Base-by-base conservation (phyloP, 352 stramenopile genomes). In the Plasmopara muralis region DNA sequence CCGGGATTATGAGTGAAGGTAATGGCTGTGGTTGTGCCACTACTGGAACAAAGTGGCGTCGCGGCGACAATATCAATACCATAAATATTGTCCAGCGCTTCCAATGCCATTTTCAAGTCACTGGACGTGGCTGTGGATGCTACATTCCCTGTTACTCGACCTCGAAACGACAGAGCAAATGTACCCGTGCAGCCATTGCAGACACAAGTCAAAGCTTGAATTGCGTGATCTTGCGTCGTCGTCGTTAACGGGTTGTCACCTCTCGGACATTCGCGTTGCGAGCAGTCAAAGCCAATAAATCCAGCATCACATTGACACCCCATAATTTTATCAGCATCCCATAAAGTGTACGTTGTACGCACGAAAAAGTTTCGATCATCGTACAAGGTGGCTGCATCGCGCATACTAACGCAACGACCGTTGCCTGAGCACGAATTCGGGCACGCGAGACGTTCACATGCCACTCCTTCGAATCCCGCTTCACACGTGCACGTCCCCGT, bases 261-360 rank as follows among this genome's bases (percentile, higher is more conserved):
- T 31, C 62, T 68, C 7, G 74, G 67, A 31, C 80, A 91, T 31
- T 58, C 61, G 1, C 77, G 77, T 34, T 68, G 63, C 7, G 72
- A 80, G 51, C 80, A 91, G 64, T 89, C 81, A 18, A 73, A 73
- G 39, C 77, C 77, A 6, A 57, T 60, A 56, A 73, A 85, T 25
- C 75, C 81, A 39, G 77, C 68, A 43, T 89, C 77, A 45, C 81
- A 91, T 47, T 87, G 74, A 60, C 81, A 89, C 5, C 81, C 81
- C 50, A 76, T 83, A 49, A 87, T 77, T 57, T 88, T 87, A 56
- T 91, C 72, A 41, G 77, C 76, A 48, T 91, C 81, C 77, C 77
- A 91, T 12, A 77, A 45, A 2, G 47, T 51, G 61, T 88, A 85
- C n/a, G 66, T 83, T 16, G 77, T 86, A 8, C 52, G 40, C 33